Percentiles rank a stretch among this genome's conserved stretches.
Evolutionary conservation across 768 basidiomycete species (phyloP).

Genomic region (Lanmaoa rubissima): DNA sequence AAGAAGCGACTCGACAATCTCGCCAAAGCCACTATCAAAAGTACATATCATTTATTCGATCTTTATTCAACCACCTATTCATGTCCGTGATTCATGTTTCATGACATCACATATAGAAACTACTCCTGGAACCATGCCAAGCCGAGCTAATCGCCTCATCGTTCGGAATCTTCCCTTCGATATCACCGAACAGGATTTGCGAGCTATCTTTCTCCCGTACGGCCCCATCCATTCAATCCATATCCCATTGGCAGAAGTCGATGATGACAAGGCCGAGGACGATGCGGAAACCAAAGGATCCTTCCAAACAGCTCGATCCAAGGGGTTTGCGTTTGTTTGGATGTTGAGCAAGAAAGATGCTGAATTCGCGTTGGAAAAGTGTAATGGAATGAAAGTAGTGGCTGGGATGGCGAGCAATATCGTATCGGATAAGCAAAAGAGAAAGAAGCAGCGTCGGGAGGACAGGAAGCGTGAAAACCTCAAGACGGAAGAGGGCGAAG

Average conservation of each 20-base stretch:
- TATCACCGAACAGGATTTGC: constrained; percentile 80
- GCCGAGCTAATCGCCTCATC: constrained; percentile 78
- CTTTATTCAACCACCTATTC: not conserved
- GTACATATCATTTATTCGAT: constrained; percentile 4
- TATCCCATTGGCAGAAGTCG: constrained; percentile 53
- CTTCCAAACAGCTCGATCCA: constrained; percentile 38
- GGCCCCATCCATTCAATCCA: constrained; percentile 86
- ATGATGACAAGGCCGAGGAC: constrained; percentile 28
- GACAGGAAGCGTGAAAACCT: constrained; percentile 42
- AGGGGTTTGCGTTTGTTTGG: constrained; percentile 96
- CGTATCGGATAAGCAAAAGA: constrained; percentile 63
- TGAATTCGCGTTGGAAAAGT: constrained; percentile 72
- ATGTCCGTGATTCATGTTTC: not conserved
- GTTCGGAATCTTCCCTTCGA: constrained; percentile 88
- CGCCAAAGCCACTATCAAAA: constrained; percentile 43
- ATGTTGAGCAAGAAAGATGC: constrained; percentile 85
- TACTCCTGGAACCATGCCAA: constrained; percentile 48
- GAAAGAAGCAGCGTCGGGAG: constrained; percentile 56
- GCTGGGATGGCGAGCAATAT: constrained; percentile 60
- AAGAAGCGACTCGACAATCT: constrained; percentile 81
- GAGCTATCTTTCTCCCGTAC: constrained; percentile 80
- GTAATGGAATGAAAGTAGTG: constrained; percentile 72
- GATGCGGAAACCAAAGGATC: constrained; percentile 20
- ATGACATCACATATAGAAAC: constrained; percentile 19
- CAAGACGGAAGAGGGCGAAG: constrained; percentile 35